phyloP scores from a whole-genome alignment of 1,284 basidiomycete genomes.

The Sporisorium reilianum region DNA sequence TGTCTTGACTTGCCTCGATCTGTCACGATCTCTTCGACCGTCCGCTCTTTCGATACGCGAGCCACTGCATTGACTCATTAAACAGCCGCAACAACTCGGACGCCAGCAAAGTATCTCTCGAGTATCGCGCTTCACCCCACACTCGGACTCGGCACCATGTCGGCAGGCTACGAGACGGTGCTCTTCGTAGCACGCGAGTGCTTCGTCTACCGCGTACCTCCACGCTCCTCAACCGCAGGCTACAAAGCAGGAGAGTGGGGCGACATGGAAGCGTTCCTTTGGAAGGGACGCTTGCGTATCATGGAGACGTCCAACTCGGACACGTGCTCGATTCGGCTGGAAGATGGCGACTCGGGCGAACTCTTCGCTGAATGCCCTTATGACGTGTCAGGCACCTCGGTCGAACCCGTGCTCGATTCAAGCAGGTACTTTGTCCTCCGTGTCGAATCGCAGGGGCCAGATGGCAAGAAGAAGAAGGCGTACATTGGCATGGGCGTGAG shows the following conservation, averaged over 20 bases:
- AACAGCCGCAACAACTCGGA: background rate
- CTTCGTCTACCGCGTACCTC: slow-evolving; percentile 76
- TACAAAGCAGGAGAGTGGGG: slow-evolving; percentile 73
- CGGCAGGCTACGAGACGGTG: slow-evolving; percentile 77
- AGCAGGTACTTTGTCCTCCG: slow-evolving; percentile 94
- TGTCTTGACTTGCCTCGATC: background rate
- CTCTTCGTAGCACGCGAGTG: slow-evolving; percentile 86
- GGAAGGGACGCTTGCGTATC: slow-evolving; percentile 89
- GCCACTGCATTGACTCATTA: background rate
- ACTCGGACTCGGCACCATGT: slow-evolving; percentile 18
- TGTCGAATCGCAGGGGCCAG: slow-evolving; percentile 73
- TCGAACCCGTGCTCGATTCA: slow-evolving; percentile 95
- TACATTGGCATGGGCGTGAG: slow-evolving; percentile 68
- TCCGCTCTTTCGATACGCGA: background rate
- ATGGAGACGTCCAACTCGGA: slow-evolving; percentile 74
- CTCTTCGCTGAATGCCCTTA: slow-evolving; percentile 94
- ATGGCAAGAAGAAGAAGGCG: slow-evolving; percentile 58
- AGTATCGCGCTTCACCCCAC: no score
- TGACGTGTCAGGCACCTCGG: slow-evolving; percentile 80
- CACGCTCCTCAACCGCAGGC: slow-evolving; percentile 77
- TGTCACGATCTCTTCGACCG: background rate
- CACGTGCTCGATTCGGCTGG: slow-evolving; percentile 62
- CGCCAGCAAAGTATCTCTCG: background rate
- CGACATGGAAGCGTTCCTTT: slow-evolving; percentile 81
- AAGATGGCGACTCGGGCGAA: slow-evolving; percentile 67